phyloP scores from a whole-genome alignment of 495 filamentous ascomycete species.

The Aspergillus coremiiformis region DNA sequence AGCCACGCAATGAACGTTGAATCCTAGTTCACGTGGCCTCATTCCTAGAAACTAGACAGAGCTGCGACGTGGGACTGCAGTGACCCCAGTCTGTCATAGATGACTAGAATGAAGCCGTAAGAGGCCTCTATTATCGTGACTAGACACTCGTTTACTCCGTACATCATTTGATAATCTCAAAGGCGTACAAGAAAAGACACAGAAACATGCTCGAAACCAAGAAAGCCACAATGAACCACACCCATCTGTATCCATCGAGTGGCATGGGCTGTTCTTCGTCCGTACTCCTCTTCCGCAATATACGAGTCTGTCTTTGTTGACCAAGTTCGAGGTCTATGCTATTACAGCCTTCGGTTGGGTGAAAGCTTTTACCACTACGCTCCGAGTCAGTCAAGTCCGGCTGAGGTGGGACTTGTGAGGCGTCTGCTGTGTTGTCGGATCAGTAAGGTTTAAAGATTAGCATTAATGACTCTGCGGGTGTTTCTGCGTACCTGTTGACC shows the following conservation, averaged over 20 bases:
- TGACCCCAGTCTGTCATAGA: no score
- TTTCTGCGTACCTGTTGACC: background rate
- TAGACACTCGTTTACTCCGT: no score
- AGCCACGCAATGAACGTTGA: no score
- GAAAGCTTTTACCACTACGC: no score
- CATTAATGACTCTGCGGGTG: background rate
- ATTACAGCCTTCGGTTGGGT: background rate
- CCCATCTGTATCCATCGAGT: constrained; percentile 26
- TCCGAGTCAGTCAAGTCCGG: background rate
- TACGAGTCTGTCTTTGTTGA: background rate
- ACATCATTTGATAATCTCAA: constrained; percentile 24
- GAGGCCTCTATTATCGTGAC: no score
- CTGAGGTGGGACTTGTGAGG: background rate
- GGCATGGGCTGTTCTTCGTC: background rate
- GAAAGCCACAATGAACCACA: constrained; percentile 25
- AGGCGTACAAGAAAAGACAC: constrained; percentile 28
- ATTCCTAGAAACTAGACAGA: no score
- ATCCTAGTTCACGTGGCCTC: no score
- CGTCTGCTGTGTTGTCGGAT: background rate
- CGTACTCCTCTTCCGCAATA: background rate
- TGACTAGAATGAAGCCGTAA: no score
- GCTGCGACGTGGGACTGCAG: no score
- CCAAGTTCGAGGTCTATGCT: background rate
- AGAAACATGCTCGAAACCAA: constrained; percentile 26
- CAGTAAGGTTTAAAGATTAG: background rate